Evolutionary conservation across 345 rosid genomes (phyloP), one percentile per base, ranked within the genome.

Genomic region (Orychophragmus violaceus): DNA sequence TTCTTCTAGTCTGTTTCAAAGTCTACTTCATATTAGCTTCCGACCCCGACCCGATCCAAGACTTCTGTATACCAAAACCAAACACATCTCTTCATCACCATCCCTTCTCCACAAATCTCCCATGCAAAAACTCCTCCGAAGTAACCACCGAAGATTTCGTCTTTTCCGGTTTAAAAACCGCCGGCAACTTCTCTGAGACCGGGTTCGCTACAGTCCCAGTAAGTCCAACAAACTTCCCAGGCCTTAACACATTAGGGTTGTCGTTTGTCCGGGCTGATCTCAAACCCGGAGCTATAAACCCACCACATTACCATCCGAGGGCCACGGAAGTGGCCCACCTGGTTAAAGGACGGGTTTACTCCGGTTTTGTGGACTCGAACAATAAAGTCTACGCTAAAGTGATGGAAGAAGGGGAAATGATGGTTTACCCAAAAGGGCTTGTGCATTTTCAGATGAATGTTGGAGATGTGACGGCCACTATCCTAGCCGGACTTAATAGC

Each of bases 381-480:
- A 85, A 85, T 74, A 66, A 64, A 49, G 42, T 88, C 30, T 91
- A 73, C 57, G 90, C 94, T 3, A 83, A 77, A 50, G 96, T 89
- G 16, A 76, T 87, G 64, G 87, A 84, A 23, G 82, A 83, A 33
- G 98, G 98, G 24, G 92, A 91, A 16, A 86, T 87, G 22, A 91
- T 91, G 92, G 92, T 91, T 62, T 91, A 85, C 64, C 92, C 95
- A n/a, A 81, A 76, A 69, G 96, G 95, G 3, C 66, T 85, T 12
- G 63, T 91, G 10, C 96, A 85, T 79, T 89, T 92, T 64, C 98
- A 92, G 58, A 89, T 85, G 95, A 92, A 92, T 66, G 82, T 87
- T 2, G 96, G 96, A 35, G 78, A 84, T 48, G 68, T 54, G 14
- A 76, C 79, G 24, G 98, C 89, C 1, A 80, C 91, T 6, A 76